phyloP scores from a whole-genome alignment of 169 alveolate genomes.

The Cryptosporidium tyzzeri region DNA sequence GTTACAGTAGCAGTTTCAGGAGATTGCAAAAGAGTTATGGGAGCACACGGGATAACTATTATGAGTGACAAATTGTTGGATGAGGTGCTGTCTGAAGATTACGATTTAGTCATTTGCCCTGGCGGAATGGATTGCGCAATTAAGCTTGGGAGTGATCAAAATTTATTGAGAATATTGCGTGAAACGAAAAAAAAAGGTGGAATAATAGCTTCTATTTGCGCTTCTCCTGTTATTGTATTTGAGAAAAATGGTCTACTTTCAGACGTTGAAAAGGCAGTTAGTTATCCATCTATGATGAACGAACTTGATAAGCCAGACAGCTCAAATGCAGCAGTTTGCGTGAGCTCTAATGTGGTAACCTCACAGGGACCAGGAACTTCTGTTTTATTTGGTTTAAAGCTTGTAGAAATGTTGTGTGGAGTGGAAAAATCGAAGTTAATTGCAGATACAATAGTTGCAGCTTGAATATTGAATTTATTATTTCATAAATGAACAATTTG shows the following conservation, averaged over 20 bases:
- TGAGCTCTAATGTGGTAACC: constrained; percentile 77
- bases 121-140: constrained; percentile 86
- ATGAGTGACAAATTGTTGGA: constrained; percentile 76
- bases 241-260: constrained; percentile 85
- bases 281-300: constrained; percentile 73
- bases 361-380: constrained; percentile 81
- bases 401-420: constrained; percentile 75
- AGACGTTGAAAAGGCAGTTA: constrained; percentile 79
- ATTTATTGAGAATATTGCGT: constrained; percentile 78
- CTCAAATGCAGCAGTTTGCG: constrained; percentile 69
- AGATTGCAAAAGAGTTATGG: constrained; percentile 39
- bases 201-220: constrained; percentile 89
- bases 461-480: background rate
- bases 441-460: constrained; percentile 35
- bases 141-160: constrained; percentile 76
- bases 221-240: constrained; percentile 87
- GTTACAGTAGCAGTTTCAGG: constrained; percentile 82
- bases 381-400: constrained; percentile 59
- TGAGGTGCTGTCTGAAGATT: constrained; percentile 52
- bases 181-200: constrained; percentile 81
- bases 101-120: constrained; percentile 85
- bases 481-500: background rate
- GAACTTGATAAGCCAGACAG: constrained; percentile 54
- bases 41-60: constrained; percentile 79
- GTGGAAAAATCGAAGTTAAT: constrained; percentile 5